Base-by-base conservation (phyloP, 768 basidiomycete species). In the Lactarius sp. region DNA sequence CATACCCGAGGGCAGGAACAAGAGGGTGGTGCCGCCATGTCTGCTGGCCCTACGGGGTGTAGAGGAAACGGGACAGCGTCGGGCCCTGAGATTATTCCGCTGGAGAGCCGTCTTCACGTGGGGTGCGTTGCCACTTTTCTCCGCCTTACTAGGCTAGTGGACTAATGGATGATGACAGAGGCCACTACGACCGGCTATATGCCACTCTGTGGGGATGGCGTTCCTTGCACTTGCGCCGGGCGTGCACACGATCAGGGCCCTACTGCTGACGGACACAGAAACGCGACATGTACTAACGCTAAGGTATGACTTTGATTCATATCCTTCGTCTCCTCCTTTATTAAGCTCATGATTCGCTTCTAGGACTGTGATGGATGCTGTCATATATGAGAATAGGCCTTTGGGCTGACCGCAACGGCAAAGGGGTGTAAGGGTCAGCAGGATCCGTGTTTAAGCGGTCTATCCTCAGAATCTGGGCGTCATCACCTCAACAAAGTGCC, bases 151-250 rank as follows among this genome's bases (percentile, higher is more conserved):
- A n/a, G n/a, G n/a, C 12, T 33, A 54, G 13, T 50, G 36, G 46
- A 56, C n/a, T 49, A 13, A 44, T 10, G 20, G 33, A 2, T 22
- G 12, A 33, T 58, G 44, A 54, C 18, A 18, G 55, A 93, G 90
- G 10, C 91, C 92, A 13, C 78, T 94, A 22, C 78, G 83, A n/a
- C 87, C 91, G 4, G 84, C 85, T 10, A 86, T 90, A 1, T 92
- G 91, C 71, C 92, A 94, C 72, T 90, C 89, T n/a, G 89, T 94
- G 31, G 78, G 90, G 46, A 92, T 94, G 87, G 82, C 87, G 64
- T 93, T 94, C 69, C 75, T 94, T 52, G 91, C 92, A 3, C 76
- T 94, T 53, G 80, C 82, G 10, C 86, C 90, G 22, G 92, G 92
- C 4, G 84, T 93, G 2, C 91, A 93, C 70, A 78, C 85, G 3